phyloP scores from a whole-genome alignment of 768 basidiomycete genomes.

The Sistotremastrum suecicum region DNA sequence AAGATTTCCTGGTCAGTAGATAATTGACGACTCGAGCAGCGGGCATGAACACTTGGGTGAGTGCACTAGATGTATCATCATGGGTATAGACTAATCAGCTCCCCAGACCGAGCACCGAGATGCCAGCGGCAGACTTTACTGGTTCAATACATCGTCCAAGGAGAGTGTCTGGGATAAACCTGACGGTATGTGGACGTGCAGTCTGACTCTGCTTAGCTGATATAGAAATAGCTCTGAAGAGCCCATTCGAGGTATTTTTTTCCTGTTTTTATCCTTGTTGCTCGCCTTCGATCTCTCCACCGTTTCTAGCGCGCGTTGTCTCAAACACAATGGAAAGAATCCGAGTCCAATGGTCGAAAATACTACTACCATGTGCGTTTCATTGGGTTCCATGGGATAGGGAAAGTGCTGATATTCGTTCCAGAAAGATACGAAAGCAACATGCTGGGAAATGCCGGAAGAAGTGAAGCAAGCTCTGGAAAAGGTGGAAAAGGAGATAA shows the following conservation, averaged over 20 bases:
- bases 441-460: constrained; percentile 96
- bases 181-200: constrained; percentile 41
- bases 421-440: constrained; percentile 78
- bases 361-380: constrained; percentile 73
- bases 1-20: too few relatives aligned
- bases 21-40: too few relatives aligned
- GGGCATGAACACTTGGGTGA: too few relatives aligned
- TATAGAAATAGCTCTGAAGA: constrained; percentile 54
- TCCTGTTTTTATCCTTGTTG: constrained; percentile 1
- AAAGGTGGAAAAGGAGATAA: constrained; percentile 68
- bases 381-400: not conserved
- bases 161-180: constrained; percentile 99
- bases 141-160: constrained; percentile 81
- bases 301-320: constrained; percentile 60
- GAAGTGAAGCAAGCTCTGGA: constrained; percentile 77
- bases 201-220: constrained; percentile 1
- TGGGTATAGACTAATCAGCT: too few relatives aligned
- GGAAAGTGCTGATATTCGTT: constrained; percentile 3
- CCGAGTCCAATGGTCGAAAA: constrained; percentile 81
- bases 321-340: constrained; percentile 93
- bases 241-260: constrained; percentile 66
- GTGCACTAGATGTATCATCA: too few relatives aligned
- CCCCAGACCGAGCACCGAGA: constrained; percentile 83
- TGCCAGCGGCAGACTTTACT: constrained; percentile 94
- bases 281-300: not conserved